phyloP scores from a whole-genome alignment of 805 yeast genomes.

The Zygotorulaspora danielsina region DNA sequence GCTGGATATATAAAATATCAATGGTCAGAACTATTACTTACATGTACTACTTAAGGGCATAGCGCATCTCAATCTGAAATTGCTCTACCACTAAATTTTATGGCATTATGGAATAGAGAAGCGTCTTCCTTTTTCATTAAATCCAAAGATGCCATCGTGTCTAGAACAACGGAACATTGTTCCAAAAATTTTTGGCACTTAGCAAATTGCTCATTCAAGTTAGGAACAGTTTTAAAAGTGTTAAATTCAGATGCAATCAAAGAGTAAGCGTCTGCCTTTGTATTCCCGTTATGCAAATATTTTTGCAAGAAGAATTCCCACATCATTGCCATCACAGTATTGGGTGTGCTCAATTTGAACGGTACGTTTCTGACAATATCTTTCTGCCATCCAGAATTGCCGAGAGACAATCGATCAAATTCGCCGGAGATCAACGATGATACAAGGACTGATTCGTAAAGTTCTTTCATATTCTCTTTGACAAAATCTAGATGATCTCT shows the following conservation, averaged over 20 bases:
- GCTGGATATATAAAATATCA: too few relatives aligned
- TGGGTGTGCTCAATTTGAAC: slow-evolving; percentile 52
- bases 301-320: slow-evolving; percentile 36
- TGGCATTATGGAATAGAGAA: slow-evolving; percentile 23
- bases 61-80: too few relatives aligned
- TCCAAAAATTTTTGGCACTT: slow-evolving; percentile 22
- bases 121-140: slow-evolving; percentile 25
- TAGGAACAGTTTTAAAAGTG: slow-evolving; percentile 29
- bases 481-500: slow-evolving; percentile 59
- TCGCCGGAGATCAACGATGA: slow-evolving; percentile 54
- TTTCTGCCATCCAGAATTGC: slow-evolving; percentile 53
- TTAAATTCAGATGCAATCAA: slow-evolving; percentile 30
- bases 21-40: not conserved
- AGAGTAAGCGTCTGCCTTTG: slow-evolving; percentile 31
- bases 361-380: slow-evolving; percentile 55
- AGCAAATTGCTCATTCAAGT: slow-evolving; percentile 29
- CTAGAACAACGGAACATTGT: slow-evolving; percentile 19
- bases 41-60: too few relatives aligned
- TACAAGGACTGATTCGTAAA: slow-evolving; percentile 49
- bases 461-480: slow-evolving; percentile 46
- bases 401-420: slow-evolving; percentile 47
- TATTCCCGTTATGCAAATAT: slow-evolving; percentile 34
- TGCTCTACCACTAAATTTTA: slow-evolving; percentile 22
- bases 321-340: slow-evolving; percentile 52
- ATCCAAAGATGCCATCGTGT: slow-evolving; percentile 17